A percentile compares a stretch with the other conserved stretches of the same genome.
Evolutionary conservation across 2,329 filamentous ascomycete genomes (phyloP).

Genomic region (Botrytis porri): DNA sequence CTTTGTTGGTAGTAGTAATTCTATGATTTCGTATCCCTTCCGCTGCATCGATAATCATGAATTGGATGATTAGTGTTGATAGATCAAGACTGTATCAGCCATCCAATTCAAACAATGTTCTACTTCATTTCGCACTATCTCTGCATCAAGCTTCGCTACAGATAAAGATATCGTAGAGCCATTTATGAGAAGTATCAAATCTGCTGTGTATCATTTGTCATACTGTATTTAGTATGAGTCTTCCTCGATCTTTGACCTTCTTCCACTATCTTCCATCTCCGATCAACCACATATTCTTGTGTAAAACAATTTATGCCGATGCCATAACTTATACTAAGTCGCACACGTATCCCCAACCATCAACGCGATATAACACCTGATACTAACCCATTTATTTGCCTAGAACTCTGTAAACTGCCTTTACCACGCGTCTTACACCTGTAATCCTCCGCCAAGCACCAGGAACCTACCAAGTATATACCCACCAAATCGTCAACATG

Average conservation of each 20-base stretch:
- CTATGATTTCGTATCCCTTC: background rate
- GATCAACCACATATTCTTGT: rapidly evolving
- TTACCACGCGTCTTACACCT: background rate
- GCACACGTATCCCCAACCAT: rapidly evolving
- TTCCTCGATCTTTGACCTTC: background rate
- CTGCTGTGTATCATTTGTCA: no score
- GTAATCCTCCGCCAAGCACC: background rate
- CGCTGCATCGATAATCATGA: background rate
- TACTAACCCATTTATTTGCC: rapidly evolving
- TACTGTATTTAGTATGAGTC: no score
- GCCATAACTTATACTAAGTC: background rate
- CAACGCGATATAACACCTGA: rapidly evolving
- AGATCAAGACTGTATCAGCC: background rate
- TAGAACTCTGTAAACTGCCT: no score
- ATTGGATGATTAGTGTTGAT: background rate
- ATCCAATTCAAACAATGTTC: rapidly evolving
- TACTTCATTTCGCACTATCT: no score
- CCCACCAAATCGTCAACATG: background rate
- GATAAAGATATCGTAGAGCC: no score
- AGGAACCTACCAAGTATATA: background rate
- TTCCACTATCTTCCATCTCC: background rate
- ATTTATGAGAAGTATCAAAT: no score
- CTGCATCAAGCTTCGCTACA: no score
- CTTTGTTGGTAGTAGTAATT: background rate
- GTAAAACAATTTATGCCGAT: background rate